Base-by-base conservation (phyloP, 73 alveolate genomes). In the Paramecium sexaurelia region DNA sequence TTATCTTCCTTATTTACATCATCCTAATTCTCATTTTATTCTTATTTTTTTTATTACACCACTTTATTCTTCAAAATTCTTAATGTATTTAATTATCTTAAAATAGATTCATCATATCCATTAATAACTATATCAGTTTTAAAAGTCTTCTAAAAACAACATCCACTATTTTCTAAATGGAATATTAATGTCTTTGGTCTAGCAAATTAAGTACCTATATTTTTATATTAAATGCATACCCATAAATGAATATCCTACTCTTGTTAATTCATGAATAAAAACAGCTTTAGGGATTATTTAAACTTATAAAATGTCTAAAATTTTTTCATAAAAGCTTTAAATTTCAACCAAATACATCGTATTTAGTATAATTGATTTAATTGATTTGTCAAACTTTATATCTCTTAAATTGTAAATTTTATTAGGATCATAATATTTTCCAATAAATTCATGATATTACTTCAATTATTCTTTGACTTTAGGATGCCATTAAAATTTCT, bases 171-270 rank as follows among this genome's bases (percentile, higher is more conserved):
- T 7, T 39, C 22, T 73, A 73, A 73, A 73, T 73, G 87, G 56
- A 36, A 73, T 73, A 73, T 73, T 36, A 73, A 7, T 5, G 87
- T 73, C 17, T 39, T 39, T 3, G 87, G 87, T 36, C 57, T 73
- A 3, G 83, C 83, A 26, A 39, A 73, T 10, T 73, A 27, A 73
- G 36, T 33, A 8, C 57, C 66, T 39, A 27, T 15, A 35, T 5
- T 20, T 10, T 17, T n/a, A 6, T 33, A 39, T 32, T 73, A 32
- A 35, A 15, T 0, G 1, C 56, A 10, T 36, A 73, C 87, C 87
- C 55, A 73, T 33, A 36, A 13, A 73, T 27, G 87, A 73, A 11
- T 73, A 73, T 9, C 87, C 87, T 9, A 73, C 87, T 36, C 87
- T 73, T 15, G 32, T 73, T 9, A 73, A 36, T 39, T 73, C 87